Percentiles rank a stretch among this genome's conserved stretches.
These are phyloP conservation scores for Phytophthora crassamura DNA, from an alignment of 352 stramenopile species.

Conservation along the genomic window DNA sequence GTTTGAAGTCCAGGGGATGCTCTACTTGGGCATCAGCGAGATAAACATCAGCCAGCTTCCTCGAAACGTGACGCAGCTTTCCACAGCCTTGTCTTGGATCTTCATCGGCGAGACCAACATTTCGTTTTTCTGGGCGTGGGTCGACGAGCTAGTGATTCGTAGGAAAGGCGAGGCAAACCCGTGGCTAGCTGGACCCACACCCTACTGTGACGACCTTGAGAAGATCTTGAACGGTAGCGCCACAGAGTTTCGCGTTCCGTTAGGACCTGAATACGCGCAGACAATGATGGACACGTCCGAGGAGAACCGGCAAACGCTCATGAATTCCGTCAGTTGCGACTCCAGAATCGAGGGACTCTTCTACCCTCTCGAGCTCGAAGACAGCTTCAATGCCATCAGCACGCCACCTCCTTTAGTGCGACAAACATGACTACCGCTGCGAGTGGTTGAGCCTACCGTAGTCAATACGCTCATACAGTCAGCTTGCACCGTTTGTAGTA, in stretches of 20 bases:
- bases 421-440: background rate
- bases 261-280: conserved; percentile 23
- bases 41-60: conserved; percentile 28
- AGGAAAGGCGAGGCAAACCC: conserved; percentile 8
- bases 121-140: conserved; percentile 24
- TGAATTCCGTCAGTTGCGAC: conserved; percentile 19
- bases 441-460: background rate
- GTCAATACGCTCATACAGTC: too few relatives aligned
- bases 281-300: conserved; percentile 27
- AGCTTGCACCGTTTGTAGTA: too few relatives aligned
- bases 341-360: conserved; percentile 7
- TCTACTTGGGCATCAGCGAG: conserved; percentile 26
- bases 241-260: conserved; percentile 13
- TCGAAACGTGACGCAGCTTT: conserved; percentile 23
- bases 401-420: conserved; percentile 3
- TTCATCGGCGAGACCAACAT: conserved; percentile 23
- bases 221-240: conserved; percentile 13
- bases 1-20: conserved; percentile 23
- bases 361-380: conserved; percentile 25
- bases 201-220: conserved; percentile 28
- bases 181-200: conserved; percentile 10
- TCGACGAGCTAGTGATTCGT: conserved; percentile 18
- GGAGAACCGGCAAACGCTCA: conserved; percentile 7
- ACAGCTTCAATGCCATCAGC: conserved; percentile 26
- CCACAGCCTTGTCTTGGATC: background rate